Percentiles rank a stretch among this genome's conserved stretches.
Conservation (phyloP, 768 basidiomycete genomes). For the Podaxis carcinomalis region DNA sequence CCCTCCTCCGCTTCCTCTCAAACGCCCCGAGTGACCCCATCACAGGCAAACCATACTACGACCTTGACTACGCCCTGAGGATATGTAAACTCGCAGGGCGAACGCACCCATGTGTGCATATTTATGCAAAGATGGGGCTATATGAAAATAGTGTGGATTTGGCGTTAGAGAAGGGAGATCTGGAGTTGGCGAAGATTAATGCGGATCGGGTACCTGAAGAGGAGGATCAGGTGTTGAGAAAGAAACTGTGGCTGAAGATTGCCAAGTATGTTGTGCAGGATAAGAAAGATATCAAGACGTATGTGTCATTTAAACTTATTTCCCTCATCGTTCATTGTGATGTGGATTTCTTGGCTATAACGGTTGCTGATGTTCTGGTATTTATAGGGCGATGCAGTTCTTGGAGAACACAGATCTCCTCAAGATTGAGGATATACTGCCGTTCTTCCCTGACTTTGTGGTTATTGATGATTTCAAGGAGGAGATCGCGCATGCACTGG, state of each 20-base stretch:
- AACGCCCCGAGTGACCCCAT: slow-evolving; percentile 78
- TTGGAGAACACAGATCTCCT: slow-evolving; percentile 90
- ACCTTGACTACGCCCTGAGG: slow-evolving; percentile 93
- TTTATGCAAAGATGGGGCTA: slow-evolving; percentile 96
- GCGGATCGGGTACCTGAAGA: slow-evolving; percentile 80
- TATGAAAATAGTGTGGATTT: slow-evolving; percentile 97
- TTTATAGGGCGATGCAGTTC: slow-evolving; percentile 88
- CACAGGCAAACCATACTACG: slow-evolving; percentile 87
- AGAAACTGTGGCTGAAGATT: slow-evolving; percentile 97
- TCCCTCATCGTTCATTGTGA: too few relatives aligned
- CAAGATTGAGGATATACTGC: slow-evolving; percentile 97
- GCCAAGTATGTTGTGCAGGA: slow-evolving; percentile 98
- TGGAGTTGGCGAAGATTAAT: slow-evolving; percentile 92
- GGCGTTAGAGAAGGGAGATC: slow-evolving; percentile 88
- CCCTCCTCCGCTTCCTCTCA: slow-evolving; percentile 77
- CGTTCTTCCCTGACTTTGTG: slow-evolving; percentile 99
- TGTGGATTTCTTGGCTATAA: neutral
- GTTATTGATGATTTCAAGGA: slow-evolving; percentile 99
- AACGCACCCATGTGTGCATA: slow-evolving; percentile 89
- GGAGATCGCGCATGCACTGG: slow-evolving; percentile 93
- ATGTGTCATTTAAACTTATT: slow-evolving; percentile 28
- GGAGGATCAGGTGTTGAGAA: slow-evolving; percentile 80
- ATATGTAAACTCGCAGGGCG: slow-evolving; percentile 81
- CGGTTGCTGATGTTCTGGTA: neutral
- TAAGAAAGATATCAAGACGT: slow-evolving; percentile 98